Evolutionary conservation across 2,329 filamentous ascomycete species (phyloP).

Genomic region (Helotiales sp.): DNA sequence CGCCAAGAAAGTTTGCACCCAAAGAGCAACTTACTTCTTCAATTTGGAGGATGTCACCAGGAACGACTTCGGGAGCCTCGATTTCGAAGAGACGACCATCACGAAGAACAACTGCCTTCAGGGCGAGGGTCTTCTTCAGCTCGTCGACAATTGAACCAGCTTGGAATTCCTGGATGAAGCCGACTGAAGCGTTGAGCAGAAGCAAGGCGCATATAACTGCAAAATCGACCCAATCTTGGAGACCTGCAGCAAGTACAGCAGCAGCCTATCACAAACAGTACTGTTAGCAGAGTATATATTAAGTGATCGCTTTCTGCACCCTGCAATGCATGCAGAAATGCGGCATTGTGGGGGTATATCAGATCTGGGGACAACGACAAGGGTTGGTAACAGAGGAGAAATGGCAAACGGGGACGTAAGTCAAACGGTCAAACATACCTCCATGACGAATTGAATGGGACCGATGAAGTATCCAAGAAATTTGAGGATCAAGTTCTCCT

Average conservation of each 20-base stretch:
- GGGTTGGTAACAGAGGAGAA: constrained; percentile 9
- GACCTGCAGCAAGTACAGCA: constrained; percentile 79
- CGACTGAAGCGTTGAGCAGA: constrained; percentile 81
- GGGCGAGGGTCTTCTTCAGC: constrained; percentile 85
- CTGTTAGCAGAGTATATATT: constrained; percentile 24
- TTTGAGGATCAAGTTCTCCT: constrained; percentile 83
- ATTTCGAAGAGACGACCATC: constrained; percentile 79
- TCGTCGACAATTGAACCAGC: constrained; percentile 90
- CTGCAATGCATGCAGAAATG: background rate
- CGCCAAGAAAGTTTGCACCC: background rate
- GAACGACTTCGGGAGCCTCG: constrained; percentile 82
- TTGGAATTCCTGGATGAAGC: constrained; percentile 89
- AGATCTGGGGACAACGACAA: background rate
- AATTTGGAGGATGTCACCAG: constrained; percentile 87
- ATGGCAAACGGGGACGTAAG: constrained; percentile 25
- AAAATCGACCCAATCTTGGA: constrained; percentile 90
- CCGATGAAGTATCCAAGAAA: constrained; percentile 84
- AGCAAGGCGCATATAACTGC: constrained; percentile 87
- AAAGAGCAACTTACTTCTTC: constrained; percentile 63
- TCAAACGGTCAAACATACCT: constrained; percentile 58
- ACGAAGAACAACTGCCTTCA: constrained; percentile 87
- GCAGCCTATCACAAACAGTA: constrained; percentile 52
- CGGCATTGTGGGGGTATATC: background rate
- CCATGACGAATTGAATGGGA: constrained; percentile 94
- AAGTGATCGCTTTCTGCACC: background rate